Evolutionary conservation across 495 filamentous ascomycete genomes (phyloP).

Genomic region (Hypomontagnella monticulosa): DNA sequence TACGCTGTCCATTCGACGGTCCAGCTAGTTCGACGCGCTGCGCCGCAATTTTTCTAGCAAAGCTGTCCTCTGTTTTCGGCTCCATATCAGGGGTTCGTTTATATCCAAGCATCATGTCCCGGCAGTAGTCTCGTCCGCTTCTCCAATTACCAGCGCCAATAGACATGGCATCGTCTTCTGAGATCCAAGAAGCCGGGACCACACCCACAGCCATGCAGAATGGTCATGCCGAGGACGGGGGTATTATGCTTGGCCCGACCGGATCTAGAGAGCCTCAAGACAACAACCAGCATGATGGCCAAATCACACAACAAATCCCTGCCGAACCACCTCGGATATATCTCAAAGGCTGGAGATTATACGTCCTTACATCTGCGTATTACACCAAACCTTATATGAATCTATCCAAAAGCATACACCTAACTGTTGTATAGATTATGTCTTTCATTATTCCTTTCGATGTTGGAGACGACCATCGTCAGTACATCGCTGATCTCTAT

Average conservation of each 20-base stretch:
- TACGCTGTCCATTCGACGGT: no score
- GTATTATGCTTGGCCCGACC: constrained; percentile 18
- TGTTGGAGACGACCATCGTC: constrained; percentile 66
- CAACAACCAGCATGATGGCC: constrained; percentile 6
- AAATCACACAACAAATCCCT: not conserved
- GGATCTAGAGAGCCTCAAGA: constrained; percentile 16
- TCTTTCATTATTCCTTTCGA: constrained; percentile 60
- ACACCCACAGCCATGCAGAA: not conserved
- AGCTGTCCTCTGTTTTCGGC: constrained; percentile 6
- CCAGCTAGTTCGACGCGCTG: not conserved
- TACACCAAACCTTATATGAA: not conserved
- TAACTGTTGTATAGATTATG: constrained; percentile 51
- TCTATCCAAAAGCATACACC: not conserved
- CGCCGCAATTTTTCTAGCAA: constrained; percentile 4
- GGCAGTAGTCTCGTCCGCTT: constrained; percentile 1
- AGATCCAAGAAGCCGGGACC: constrained; percentile 9
- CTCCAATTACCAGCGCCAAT: not conserved
- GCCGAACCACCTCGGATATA: constrained; percentile 37
- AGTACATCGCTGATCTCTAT: constrained; percentile 68
- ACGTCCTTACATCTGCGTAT: constrained; percentile 53
- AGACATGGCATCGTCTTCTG: constrained; percentile 11
- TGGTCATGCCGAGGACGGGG: constrained; percentile 9
- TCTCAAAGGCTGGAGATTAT: constrained; percentile 58
- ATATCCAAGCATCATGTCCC: constrained; percentile 1
- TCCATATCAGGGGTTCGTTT: not conserved